Evolutionary conservation across 2,329 filamentous ascomycete species (phyloP), one percentile per base, ranked within the genome.

Genomic region (Aureobasidium lini): DNA sequence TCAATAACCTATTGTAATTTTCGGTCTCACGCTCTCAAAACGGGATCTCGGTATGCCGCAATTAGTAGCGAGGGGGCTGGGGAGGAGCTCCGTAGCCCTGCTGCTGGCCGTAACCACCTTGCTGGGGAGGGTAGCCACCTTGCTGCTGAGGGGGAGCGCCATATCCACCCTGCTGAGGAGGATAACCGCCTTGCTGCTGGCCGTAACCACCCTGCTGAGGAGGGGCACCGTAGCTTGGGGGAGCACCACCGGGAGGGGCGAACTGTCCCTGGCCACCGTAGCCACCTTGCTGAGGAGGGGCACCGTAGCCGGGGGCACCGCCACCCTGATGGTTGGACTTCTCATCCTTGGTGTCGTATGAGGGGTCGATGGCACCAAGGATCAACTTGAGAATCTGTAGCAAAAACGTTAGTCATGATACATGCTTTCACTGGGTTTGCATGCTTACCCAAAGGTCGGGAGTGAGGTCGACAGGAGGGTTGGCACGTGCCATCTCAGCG

Each of bases 301-400:
- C 64, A 47, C 66, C 66, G 52, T 69, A 69, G 40, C 64, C 70
- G 16, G 66, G 68, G 16, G 66, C 63, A 23, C 61, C 64, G n/a
- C 54, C 54, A 29, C 34, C 43, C 36, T 70, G 61, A 28, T 70
- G 66, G 60, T 63, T 57, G 2, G 64, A 54, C 70, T 83, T 83
- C 71, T 87, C 84, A 63, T 87, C 84, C 70, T 86, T 84, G 65
- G 77, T 79, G 64, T 87, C 84, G 64, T 87, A 87, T 18, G 81
- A 83, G 28, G 79, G 76, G 66, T 88, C 85, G 67, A 88, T 85
- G 39, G 84, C 81, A 62, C 85, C 85, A 29, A 88, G 80, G 53
- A 88, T 81, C 60, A 88, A 77, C 72, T 88, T 88, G 63, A 84
- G 78, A 66, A 85, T 77, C 76, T 77, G 56, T 13, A 29, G 8